Evolutionary conservation across 306 rosid species (phyloP).

Genomic region (Vigna angularis): DNA sequence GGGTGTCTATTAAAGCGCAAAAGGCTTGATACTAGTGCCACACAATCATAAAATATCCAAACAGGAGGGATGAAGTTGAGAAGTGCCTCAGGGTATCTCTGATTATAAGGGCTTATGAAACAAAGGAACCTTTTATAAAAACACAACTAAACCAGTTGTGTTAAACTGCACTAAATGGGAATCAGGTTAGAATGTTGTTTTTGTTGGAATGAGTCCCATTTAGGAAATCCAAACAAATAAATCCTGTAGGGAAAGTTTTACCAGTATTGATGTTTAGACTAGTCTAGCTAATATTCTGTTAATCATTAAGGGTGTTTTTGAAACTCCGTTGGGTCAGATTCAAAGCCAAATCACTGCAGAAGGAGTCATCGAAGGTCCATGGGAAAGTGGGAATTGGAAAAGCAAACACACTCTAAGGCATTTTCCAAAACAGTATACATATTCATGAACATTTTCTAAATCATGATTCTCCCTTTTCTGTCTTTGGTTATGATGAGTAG

Average conservation of each 20-base stretch:
- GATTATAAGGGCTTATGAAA: slow-evolving; percentile 6
- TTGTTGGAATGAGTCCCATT: slow-evolving; percentile 1
- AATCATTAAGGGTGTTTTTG: neutral
- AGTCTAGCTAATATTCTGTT: neutral
- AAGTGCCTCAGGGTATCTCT: slow-evolving; percentile 1
- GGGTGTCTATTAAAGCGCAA: slow-evolving; percentile 17
- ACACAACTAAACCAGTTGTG: neutral
- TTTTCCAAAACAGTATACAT: slow-evolving; percentile 7
- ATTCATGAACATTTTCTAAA: slow-evolving; percentile 37
- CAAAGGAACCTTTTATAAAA: slow-evolving; percentile 1
- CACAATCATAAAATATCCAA: slow-evolving; percentile 1
- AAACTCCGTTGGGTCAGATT: neutral
- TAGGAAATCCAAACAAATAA: slow-evolving; percentile 12
- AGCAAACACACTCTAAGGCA: neutral
- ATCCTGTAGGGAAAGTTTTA: neutral
- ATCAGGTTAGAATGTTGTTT: neutral
- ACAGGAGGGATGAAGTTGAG: slow-evolving; percentile 17
- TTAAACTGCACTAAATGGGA: neutral
- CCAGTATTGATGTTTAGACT: neutral
- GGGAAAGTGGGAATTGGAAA: slow-evolving; percentile 2
- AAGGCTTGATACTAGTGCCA: neutral
- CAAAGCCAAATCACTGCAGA: neutral
- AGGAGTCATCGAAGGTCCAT: neutral
- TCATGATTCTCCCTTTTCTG: slow-evolving; percentile 26
- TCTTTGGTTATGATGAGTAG: slow-evolving; percentile 23